Base-by-base conservation (phyloP, 495 filamentous ascomycete genomes). In the Staphylotrichum tortipilum region DNA sequence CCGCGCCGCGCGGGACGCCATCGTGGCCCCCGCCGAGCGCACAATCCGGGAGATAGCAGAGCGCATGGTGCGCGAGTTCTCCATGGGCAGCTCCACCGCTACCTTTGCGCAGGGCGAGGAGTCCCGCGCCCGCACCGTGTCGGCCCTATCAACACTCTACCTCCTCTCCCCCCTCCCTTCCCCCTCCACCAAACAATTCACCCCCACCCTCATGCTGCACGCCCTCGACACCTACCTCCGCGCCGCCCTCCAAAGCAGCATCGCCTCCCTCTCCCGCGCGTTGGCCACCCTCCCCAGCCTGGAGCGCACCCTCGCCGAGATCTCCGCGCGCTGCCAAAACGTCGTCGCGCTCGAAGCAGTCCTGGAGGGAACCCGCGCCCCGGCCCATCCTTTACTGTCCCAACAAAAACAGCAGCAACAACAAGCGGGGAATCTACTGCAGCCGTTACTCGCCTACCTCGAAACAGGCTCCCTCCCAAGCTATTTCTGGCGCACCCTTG, bases 401-500 rank as follows among this genome's bases (percentile, higher is more conserved):
- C 56, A 29, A n/a, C 58, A 52, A 11, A 56, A 51, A 29, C 57
- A 59, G 28, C 35, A 50, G 4, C 53, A 62, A 5, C 53, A 63
- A 22, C 59, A 48, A 31, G 37, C 58, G 24, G 54, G 59, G 2
- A 89, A 85, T 46, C 79, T 94, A 55, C 71, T 95, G 2, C 76
- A 80, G 22, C 85, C 83, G 3, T 68, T 97, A 3, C 74, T 95
- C 33, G 66, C 73, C n/a, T 73, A 83, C 21, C 76, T 99, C 15
- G 92, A 99, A 63, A 95, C 89, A 0, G 78, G 85, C 0, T 90
- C 86, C 0, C 70, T 99, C 18, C 80, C 87, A 5, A 92, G 87
- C 0, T 90, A 88, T 57, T 98, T 94, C 70, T 97, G 91, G 86
- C 76, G 92, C 22, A 82, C 81, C 14, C 76, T 97, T 52, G 92